These are phyloP conservation scores for Mycosphaerella sp. DNA, from an alignment of 2,329 filamentous ascomycete genomes.

Conservation along the genomic window DNA sequence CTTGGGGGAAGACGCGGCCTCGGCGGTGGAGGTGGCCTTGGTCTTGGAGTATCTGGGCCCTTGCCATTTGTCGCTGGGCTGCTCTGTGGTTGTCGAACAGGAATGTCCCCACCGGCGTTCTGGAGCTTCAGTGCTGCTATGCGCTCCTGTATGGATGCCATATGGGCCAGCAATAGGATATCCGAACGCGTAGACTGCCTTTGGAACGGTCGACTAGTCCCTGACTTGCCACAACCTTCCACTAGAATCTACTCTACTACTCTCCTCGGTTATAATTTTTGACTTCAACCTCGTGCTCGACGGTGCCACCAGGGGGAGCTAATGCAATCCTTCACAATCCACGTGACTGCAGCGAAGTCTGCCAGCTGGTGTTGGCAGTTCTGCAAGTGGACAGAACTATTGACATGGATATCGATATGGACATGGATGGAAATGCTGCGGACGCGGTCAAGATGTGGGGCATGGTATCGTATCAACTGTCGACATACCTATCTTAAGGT, in stretches of 20 bases:
- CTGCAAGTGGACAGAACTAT: too few relatives aligned
- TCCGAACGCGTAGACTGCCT: not conserved
- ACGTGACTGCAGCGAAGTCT: not conserved
- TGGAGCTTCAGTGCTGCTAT: slow-evolving; percentile 46
- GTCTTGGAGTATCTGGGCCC: slow-evolving; percentile 23
- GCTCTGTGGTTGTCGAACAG: slow-evolving; percentile 32
- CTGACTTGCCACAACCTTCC: not conserved
- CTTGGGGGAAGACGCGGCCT: slow-evolving; percentile 44
- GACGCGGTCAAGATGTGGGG: too few relatives aligned
- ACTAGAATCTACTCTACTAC: too few relatives aligned
- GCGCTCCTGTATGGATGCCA: slow-evolving; percentile 41
- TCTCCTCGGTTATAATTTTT: not conserved
- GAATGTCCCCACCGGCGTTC: slow-evolving; percentile 36
- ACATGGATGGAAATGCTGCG: not conserved
- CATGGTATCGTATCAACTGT: too few relatives aligned
- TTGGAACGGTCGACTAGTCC: not conserved
- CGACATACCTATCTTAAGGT: too few relatives aligned
- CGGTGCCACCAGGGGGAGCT: not conserved
- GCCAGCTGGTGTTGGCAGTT: too few relatives aligned
- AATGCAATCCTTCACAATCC: not conserved
- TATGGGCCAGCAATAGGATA: slow-evolving; percentile 6
- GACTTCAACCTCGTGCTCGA: not conserved
- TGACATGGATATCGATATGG: not conserved
- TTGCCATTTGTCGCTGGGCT: slow-evolving; percentile 21
- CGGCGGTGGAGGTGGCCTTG: slow-evolving; percentile 34